Conservation (phyloP, 805 yeast species). For the Lipomyces spencermartinsiae region DNA sequence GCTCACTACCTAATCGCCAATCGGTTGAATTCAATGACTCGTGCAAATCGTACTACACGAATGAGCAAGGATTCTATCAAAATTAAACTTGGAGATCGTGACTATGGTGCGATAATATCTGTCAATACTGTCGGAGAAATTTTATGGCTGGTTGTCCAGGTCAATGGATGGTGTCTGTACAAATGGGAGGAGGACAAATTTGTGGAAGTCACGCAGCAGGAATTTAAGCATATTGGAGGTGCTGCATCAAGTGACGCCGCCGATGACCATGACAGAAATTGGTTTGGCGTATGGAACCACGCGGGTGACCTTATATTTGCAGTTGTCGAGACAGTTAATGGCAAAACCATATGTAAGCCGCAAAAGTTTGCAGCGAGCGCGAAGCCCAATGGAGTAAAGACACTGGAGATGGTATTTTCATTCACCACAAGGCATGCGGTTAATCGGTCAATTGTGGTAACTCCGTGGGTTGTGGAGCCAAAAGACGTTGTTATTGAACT, state of each 20-base stretch:
- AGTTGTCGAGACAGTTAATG: conserved; percentile 14
- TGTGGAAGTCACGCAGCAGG: conserved; percentile 9
- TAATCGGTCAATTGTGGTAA: conserved; percentile 3
- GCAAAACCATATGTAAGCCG: conserved; percentile 17
- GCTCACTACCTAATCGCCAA: conserved; percentile 11
- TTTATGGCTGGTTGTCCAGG: conserved; percentile 31
- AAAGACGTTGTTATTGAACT: conserved; percentile 29
- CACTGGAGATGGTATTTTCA: conserved; percentile 30
- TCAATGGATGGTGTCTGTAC: conserved; percentile 36
- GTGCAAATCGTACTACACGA: conserved; percentile 5
- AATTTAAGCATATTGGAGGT: conserved; percentile 20
- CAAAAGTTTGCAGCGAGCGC: conserved; percentile 23
- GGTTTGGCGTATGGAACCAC: conserved; percentile 35
- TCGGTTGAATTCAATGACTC: neutral
- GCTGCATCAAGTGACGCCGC: conserved; percentile 30
- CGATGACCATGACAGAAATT: conserved; percentile 30
- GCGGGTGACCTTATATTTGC: conserved; percentile 25
- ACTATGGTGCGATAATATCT: conserved; percentile 23
- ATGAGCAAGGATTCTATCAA: conserved; percentile 11
- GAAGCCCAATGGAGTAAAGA: conserved; percentile 32
- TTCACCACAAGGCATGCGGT: conserved; percentile 17
- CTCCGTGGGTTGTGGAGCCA: conserved; percentile 18
- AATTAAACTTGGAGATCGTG: conserved; percentile 22
- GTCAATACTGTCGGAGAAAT: conserved; percentile 36
- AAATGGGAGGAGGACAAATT: conserved; percentile 38